Percentiles rank a stretch among this genome's conserved stretches.
Evolutionary conservation across 192 early-diverging fungal species (phyloP).

Genomic region (Martensiomyces pterosporus): DNA sequence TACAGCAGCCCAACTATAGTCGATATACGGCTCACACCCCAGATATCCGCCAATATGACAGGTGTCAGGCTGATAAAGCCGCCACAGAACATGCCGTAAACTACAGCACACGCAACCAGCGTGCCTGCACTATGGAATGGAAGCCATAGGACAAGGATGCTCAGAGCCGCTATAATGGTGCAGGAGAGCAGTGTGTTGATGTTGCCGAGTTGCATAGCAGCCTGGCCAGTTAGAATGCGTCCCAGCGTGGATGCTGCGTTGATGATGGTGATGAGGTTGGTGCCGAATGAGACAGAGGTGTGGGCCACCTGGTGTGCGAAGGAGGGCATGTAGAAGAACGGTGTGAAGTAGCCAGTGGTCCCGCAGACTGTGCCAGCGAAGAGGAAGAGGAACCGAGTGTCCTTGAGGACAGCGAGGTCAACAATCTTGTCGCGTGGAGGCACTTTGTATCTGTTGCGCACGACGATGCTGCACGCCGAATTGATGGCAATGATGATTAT

Average conservation of each 20-base stretch:
- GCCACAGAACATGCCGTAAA: constrained; percentile 57
- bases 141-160: constrained; percentile 53
- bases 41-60: constrained; percentile 54
- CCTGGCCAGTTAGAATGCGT: constrained; percentile 57
- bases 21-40: constrained; percentile 52
- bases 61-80: constrained; percentile 53
- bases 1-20: constrained; percentile 56
- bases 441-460: constrained; percentile 27
- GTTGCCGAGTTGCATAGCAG: constrained; percentile 56
- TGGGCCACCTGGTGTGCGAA: constrained; percentile 33
- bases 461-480: constrained; percentile 33
- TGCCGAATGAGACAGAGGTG: constrained; percentile 38
- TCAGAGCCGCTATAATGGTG: constrained; percentile 35
- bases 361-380: constrained; percentile 36
- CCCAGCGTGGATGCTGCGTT: constrained; percentile 59
- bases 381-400: constrained; percentile 42
- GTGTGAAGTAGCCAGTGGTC: constrained; percentile 56
- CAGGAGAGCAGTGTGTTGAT: constrained; percentile 56
- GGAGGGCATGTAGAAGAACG: constrained; percentile 54
- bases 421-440: constrained; percentile 29
- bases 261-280: constrained; percentile 61
- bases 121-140: constrained; percentile 45
- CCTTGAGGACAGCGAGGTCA: constrained; percentile 44
- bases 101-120: constrained; percentile 44
- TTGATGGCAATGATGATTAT: constrained; percentile 45